Conservation (phyloP, 495 filamentous ascomycete species). For the Trypethelium eluteriae region DNA sequence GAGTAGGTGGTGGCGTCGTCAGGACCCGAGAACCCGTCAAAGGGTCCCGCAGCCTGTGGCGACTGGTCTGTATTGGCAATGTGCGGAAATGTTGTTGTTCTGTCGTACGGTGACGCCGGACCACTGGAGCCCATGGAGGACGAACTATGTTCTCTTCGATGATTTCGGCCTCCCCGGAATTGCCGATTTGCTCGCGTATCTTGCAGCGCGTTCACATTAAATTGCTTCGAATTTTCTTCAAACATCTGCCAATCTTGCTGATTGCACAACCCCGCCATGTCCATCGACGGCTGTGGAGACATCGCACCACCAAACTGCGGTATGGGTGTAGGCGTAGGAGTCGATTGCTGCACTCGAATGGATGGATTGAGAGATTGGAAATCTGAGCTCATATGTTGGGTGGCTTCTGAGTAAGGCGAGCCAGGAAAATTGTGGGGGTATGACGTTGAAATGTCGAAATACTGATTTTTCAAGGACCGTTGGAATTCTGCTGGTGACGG, state of each 20-base stretch:
- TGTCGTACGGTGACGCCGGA: conserved; percentile 30
- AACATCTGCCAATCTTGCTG: conserved; percentile 17
- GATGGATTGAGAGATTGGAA: neutral
- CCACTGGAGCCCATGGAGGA: conserved; percentile 34
- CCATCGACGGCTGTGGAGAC: neutral
- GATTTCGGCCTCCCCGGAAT: conserved; percentile 1
- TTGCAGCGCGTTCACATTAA: neutral
- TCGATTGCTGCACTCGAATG: conserved; percentile 15
- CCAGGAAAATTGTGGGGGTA: neutral
- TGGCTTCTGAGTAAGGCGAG: neutral
- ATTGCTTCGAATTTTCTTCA: conserved; percentile 15
- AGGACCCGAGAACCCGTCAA: conserved; percentile 19
- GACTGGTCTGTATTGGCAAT: conserved; percentile 35
- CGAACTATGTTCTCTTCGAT: conserved; percentile 21
- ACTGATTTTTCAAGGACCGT: neutral
- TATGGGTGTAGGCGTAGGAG: conserved; percentile 3
- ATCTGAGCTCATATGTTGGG: conserved; percentile 8
- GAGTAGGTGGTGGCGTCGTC: conserved; percentile 29
- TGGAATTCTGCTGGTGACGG: conserved; percentile 5
- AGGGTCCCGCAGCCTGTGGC: conserved; percentile 23
- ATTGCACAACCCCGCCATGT: neutral
- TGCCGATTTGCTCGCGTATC: neutral
- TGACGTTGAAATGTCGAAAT: neutral
- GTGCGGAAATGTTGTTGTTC: conserved; percentile 28
- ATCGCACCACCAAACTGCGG: neutral